Percentiles rank a stretch among this genome's conserved stretches.
phyloP scores from a whole-genome alignment of 257 asterid genomes.

The Thymus quinquecostatus region DNA sequence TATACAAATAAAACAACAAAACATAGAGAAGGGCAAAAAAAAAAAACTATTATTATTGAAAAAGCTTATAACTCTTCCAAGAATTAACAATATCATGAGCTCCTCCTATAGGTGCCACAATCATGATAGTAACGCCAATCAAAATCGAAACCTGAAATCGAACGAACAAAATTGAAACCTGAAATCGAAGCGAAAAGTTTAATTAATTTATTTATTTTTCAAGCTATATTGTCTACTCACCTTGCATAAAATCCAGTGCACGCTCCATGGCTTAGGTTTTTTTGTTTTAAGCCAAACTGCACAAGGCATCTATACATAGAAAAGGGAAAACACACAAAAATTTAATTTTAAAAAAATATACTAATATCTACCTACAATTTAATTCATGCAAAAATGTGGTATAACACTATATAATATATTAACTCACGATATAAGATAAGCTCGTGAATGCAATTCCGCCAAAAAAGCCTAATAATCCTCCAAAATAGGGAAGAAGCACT shows the following conservation, averaged over 20 bases:
- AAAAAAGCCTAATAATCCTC: constrained; percentile 51
- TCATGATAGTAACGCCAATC: constrained; percentile 34
- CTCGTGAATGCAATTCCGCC: constrained; percentile 51
- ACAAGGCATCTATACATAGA: constrained; percentile 36
- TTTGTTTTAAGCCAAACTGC: constrained; percentile 37
- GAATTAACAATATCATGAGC: constrained; percentile 30
- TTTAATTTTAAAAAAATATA: too few species aligned
- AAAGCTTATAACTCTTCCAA: constrained; percentile 31
- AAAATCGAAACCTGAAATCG: constrained; percentile 37
- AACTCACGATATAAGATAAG: constrained; percentile 44
- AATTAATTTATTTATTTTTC: too few species aligned
- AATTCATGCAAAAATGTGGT: neutral
- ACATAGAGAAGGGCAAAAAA: too few species aligned
- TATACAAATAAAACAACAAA: too few species aligned
- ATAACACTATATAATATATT: neutral
- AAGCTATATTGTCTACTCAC: neutral
- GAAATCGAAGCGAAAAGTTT: too few species aligned
- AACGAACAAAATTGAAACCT: neutral
- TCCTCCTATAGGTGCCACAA: constrained; percentile 50
- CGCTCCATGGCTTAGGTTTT: constrained; percentile 39
- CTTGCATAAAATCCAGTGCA: constrained; percentile 46
- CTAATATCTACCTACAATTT: neutral
- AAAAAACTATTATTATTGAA: constrained; percentile 17
- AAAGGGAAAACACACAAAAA: too few species aligned
- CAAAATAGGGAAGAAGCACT: constrained; percentile 46